Percentiles rank a stretch among this genome's conserved stretches.
Conservation (phyloP, 331 rosid genomes). For the Malus hybrid region DNA sequence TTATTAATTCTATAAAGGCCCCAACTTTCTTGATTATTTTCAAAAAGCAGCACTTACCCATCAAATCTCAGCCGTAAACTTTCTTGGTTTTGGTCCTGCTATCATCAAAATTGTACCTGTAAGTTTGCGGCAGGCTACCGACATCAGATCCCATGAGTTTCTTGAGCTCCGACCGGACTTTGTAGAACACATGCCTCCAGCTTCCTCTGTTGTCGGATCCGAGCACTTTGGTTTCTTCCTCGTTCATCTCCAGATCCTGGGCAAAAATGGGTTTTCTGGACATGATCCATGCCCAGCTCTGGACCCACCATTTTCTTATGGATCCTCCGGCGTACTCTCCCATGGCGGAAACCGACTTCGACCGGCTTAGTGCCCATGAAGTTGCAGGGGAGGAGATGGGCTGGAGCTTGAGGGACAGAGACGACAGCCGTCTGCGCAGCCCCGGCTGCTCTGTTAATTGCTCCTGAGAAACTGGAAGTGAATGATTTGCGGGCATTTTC, state of each 20-base stretch:
- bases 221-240: conserved; percentile 58
- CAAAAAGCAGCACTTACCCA: neutral
- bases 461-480: conserved; percentile 59
- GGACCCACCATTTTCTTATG: conserved; percentile 67
- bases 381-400: conserved; percentile 36
- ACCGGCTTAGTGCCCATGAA: conserved; percentile 56
- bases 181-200: conserved; percentile 62
- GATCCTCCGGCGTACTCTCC: conserved; percentile 58
- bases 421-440: conserved; percentile 66
- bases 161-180: conserved; percentile 62
- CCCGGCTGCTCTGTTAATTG: conserved; percentile 17
- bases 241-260: conserved; percentile 77
- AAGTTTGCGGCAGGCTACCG: conserved; percentile 61
- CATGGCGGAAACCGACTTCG: conserved; percentile 60
- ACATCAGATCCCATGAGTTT: conserved; percentile 36
- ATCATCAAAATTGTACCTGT: conserved; percentile 29
- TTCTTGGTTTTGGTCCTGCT: conserved; percentile 21
- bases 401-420: conserved; percentile 52
- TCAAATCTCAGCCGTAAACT: neutral
- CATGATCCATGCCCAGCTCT: conserved; percentile 74
- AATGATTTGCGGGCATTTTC: conserved; percentile 24
- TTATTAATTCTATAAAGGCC: neutral
- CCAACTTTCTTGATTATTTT: neutral
- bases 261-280: conserved; percentile 70
- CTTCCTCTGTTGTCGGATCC: conserved; percentile 59